A percentile compares a stretch with the other conserved stretches of the same genome.
Evolutionary conservation across 495 filamentous ascomycete genomes (phyloP).

Genomic region (Penicillium salamii): DNA sequence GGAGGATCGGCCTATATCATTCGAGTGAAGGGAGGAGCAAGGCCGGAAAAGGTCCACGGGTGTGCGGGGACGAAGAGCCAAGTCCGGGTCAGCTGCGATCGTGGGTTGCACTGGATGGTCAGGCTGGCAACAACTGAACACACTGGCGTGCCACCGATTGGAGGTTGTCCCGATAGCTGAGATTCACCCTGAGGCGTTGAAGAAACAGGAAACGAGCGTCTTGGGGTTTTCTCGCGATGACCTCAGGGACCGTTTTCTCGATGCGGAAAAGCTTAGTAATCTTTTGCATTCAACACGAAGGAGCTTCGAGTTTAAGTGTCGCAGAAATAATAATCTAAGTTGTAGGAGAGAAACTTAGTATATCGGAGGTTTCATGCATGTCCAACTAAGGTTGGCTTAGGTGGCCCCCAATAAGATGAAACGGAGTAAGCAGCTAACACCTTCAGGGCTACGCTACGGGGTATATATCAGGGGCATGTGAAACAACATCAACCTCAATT

Average conservation of each 20-base stretch:
- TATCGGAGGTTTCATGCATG: neutral
- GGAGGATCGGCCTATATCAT: slow-evolving; percentile 15
- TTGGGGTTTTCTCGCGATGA: slow-evolving; percentile 10
- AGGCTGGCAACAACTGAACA: slow-evolving; percentile 10
- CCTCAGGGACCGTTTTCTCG: slow-evolving; percentile 15
- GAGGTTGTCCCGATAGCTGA: neutral
- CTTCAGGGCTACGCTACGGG: too few relatives aligned
- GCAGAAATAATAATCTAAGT: too few relatives aligned
- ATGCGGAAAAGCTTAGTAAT: slow-evolving; percentile 20
- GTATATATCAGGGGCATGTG: too few relatives aligned
- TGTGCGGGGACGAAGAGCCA: slow-evolving; percentile 17
- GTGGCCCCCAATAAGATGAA: neutral
- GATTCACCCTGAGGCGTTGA: slow-evolving; percentile 14
- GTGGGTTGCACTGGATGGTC: slow-evolving; percentile 25
- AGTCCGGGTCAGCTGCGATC: slow-evolving; percentile 20
- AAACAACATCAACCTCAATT: neutral
- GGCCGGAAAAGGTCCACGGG: slow-evolving; percentile 8
- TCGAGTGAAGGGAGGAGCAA: slow-evolving; percentile 9
- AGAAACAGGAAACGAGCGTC: neutral
- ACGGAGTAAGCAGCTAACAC: neutral
- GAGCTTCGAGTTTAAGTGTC: neutral
- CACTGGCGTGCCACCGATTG: neutral
- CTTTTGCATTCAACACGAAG: slow-evolving; percentile 14
- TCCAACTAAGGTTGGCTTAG: neutral
- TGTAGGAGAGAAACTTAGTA: neutral